These are phyloP conservation scores for Hygrophila difformis DNA, from an alignment of 257 asterid genomes.

Conservation along the genomic window DNA sequence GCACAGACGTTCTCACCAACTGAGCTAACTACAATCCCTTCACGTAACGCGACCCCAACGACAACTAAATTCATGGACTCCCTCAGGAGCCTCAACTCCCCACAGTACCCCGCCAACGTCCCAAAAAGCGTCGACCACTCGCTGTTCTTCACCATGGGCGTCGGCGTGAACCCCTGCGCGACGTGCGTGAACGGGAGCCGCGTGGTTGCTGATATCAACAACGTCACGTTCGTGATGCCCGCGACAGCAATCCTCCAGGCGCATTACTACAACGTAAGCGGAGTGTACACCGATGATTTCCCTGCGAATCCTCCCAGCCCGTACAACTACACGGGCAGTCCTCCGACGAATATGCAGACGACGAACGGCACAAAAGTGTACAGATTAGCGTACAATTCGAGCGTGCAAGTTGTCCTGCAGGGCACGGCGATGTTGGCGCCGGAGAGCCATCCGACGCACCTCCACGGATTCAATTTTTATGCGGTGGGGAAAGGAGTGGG, in stretches of 20 bases:
- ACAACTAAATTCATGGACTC: slow-evolving; percentile 33
- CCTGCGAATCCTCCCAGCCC: slow-evolving; percentile 52
- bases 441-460: slow-evolving; percentile 72
- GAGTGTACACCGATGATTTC: slow-evolving; percentile 56
- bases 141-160: slow-evolving; percentile 43
- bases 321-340: slow-evolving; percentile 53
- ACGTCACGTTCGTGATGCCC: slow-evolving; percentile 68
- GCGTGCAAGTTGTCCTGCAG: slow-evolving; percentile 59
- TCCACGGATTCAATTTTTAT: slow-evolving; percentile 58
- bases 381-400: slow-evolving; percentile 41
- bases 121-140: slow-evolving; percentile 46
- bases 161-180: slow-evolving; percentile 57
- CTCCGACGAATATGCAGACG: slow-evolving; percentile 55
- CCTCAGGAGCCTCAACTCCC: slow-evolving; percentile 55
- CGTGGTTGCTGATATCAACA: slow-evolving; percentile 49
- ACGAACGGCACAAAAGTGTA: slow-evolving; percentile 51
- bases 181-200: slow-evolving; percentile 40
- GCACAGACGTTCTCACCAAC: slow-evolving; percentile 26
- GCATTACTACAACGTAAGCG: slow-evolving; percentile 41
- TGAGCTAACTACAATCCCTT: slow-evolving; percentile 31
- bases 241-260: slow-evolving; percentile 57
- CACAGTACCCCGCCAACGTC: slow-evolving; percentile 37
- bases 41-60: slow-evolving; percentile 38
- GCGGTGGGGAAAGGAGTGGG: slow-evolving; percentile 58
- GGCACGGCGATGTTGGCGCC: slow-evolving; percentile 61